Evolutionary conservation across 2,329 filamentous ascomycete genomes (phyloP).

Genomic region (Dactylellina drechsleri): DNA sequence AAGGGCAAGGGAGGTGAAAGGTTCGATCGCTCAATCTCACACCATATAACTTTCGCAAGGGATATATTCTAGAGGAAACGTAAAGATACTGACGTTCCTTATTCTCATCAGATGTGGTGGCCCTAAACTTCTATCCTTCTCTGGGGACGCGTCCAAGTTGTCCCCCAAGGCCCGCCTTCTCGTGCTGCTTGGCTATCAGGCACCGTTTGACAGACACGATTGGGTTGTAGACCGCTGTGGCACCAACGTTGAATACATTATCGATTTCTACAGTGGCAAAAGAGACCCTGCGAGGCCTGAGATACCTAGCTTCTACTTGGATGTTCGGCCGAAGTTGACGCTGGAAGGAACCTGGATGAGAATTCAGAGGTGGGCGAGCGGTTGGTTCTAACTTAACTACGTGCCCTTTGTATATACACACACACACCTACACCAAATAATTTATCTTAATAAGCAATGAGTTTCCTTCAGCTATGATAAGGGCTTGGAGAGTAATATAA

Average conservation of each 20-base stretch:
- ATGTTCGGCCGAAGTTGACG: conserved; percentile 75
- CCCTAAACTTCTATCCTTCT: conserved; percentile 84
- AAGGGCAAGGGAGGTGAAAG: conserved; percentile 68
- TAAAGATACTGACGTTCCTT: no score
- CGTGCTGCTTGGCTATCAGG: conserved; percentile 82
- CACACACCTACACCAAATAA: background rate
- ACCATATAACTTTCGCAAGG: conserved; percentile 11
- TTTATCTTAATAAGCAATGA: background rate
- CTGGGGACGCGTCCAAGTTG: conserved; percentile 74
- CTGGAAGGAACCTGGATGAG: conserved; percentile 77
- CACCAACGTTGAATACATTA: conserved; percentile 87
- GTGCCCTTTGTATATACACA: background rate
- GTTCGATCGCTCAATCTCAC: conserved; percentile 60
- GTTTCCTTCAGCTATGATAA: no score
- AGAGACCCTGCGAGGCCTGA: conserved; percentile 61
- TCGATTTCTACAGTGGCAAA: conserved; percentile 93
- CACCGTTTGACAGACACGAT: conserved; percentile 95
- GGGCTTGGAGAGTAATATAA: no score
- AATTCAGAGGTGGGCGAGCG: conserved; percentile 62
- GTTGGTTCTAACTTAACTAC: conserved; percentile 29
- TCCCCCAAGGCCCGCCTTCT: conserved; percentile 87
- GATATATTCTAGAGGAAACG: background rate
- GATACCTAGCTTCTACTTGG: conserved; percentile 71
- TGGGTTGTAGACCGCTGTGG: conserved; percentile 96
- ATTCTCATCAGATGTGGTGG: conserved; percentile 71